Evolutionary conservation across 305 asterid species (phyloP).

Genomic region (Fraxinus latifolia): DNA sequence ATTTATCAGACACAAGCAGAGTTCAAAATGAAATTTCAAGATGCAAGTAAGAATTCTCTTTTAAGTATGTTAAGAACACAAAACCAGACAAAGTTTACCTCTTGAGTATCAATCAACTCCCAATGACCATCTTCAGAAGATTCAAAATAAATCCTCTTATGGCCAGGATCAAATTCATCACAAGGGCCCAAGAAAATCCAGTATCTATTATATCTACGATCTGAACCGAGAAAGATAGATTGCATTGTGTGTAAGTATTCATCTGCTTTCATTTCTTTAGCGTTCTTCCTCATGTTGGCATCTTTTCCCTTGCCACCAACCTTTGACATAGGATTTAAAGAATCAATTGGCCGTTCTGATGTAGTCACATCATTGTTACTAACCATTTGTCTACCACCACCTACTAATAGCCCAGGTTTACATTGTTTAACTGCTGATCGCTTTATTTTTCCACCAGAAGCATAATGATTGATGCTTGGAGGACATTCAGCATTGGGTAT

Average conservation of each 20-base stretch:
- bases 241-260: constrained; percentile 79
- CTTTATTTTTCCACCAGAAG: constrained; percentile 91
- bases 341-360: constrained; percentile 63
- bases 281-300: constrained; percentile 35
- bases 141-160: constrained; percentile 89
- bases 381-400: constrained; percentile 27
- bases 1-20: constrained; percentile 22
- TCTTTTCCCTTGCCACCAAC: constrained; percentile 39
- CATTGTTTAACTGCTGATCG: constrained; percentile 52
- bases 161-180: constrained; percentile 85
- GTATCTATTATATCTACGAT: constrained; percentile 95
- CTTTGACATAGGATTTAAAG: constrained; percentile 53
- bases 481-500: constrained; percentile 29
- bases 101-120: constrained; percentile 78
- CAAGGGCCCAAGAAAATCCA: constrained; percentile 99
- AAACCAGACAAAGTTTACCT: constrained; percentile 45
- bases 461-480: constrained; percentile 35
- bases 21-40: constrained; percentile 21
- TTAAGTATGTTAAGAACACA: constrained; percentile 12
- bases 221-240: constrained; percentile 88
- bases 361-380: constrained; percentile 34
- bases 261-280: constrained; percentile 40
- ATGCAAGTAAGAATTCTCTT: neutral
- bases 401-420: constrained; percentile 33
- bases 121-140: constrained; percentile 98